Evolutionary conservation across 768 basidiomycete genomes (phyloP).

Genomic region (Collybia sordida): DNA sequence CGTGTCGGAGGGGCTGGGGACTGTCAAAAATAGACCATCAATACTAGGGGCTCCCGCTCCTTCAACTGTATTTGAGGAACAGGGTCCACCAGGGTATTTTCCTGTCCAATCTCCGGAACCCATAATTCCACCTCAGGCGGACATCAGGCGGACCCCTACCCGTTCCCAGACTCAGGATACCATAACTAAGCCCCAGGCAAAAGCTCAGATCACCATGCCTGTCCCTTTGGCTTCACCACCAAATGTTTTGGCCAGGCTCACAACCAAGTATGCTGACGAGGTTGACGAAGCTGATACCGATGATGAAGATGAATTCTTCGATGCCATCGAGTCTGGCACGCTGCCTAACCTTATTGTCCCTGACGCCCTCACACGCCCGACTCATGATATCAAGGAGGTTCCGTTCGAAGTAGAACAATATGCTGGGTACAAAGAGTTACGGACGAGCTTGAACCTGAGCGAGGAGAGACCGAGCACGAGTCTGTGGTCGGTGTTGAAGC

Average conservation of each 20-base stretch:
- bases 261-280: not conserved
- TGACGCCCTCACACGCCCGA: conserved; percentile 54
- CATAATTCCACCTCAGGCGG: not conserved
- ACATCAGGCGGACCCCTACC: not conserved
- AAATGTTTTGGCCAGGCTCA: not conserved
- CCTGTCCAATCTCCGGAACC: not conserved
- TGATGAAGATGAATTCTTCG: conserved; percentile 96
- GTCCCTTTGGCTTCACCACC: not conserved
- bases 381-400: conserved; percentile 16
- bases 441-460: conserved; percentile 58
- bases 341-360: conserved; percentile 76
- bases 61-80: conserved; percentile 7
- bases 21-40: conserved; percentile 20
- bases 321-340: conserved; percentile 85
- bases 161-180: not conserved
- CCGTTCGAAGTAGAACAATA: conserved; percentile 42
- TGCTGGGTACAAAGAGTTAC: conserved; percentile 64
- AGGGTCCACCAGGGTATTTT: not conserved
- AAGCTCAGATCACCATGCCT: not conserved
- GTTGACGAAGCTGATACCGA: conserved; percentile 49
- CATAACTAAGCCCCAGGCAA: not conserved
- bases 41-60: conserved; percentile 6
- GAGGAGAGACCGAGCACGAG: conserved; percentile 88
- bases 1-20: conserved; percentile 7
- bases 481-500: conserved; percentile 93